These are phyloP conservation scores for Aureobasidium sp. DNA, from an alignment of 2,329 filamentous ascomycete species.

Conservation along the genomic window DNA sequence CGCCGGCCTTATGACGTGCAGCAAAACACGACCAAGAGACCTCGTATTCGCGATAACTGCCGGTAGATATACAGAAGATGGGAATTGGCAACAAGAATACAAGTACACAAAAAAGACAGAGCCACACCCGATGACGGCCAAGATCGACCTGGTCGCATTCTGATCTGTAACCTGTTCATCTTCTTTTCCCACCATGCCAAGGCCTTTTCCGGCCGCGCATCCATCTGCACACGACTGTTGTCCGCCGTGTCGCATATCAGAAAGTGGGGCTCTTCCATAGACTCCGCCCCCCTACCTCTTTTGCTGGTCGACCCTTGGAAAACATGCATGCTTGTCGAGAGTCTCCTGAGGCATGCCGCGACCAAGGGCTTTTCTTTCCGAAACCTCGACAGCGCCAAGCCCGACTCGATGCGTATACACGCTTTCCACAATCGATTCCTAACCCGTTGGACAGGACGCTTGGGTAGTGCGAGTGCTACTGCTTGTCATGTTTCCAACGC, in stretches of 20 bases:
- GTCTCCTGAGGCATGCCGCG: neutral
- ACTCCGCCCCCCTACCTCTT: neutral
- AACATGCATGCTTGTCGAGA: neutral
- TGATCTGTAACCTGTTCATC: neutral
- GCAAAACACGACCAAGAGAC: neutral
- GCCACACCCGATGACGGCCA: neutral
- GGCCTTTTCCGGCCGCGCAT: constrained; percentile 1
- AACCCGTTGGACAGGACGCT: neutral
- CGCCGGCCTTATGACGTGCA: neutral
- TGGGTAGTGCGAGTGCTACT: neutral
- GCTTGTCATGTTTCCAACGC: neutral
- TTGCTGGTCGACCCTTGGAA: neutral
- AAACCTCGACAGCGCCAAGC: neutral
- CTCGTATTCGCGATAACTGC: too few species aligned
- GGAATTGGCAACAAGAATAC: neutral
- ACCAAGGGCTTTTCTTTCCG: neutral
- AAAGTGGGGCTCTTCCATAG: neutral
- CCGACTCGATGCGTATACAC: neutral
- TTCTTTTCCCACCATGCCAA: constrained; percentile 1
- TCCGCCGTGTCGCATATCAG: neutral
- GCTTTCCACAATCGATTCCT: neutral
- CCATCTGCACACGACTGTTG: neutral
- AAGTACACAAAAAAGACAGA: neutral
- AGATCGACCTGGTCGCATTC: neutral
- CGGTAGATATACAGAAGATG: too few species aligned